Base-by-base conservation (phyloP, 2,329 filamentous ascomycete genomes). In the Aspergillus cejpii region DNA sequence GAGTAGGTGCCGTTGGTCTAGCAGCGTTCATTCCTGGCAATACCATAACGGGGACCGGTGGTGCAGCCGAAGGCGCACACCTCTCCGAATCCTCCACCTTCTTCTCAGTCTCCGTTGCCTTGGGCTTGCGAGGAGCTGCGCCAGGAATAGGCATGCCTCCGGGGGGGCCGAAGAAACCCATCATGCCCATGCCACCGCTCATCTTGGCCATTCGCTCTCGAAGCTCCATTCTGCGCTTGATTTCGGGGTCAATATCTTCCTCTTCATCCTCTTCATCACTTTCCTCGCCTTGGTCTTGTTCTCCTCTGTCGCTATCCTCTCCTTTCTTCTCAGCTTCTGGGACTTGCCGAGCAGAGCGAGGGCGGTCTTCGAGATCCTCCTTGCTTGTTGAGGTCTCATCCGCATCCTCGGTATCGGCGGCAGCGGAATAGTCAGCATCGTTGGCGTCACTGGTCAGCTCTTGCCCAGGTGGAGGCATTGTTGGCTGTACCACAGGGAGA, bases 191-290 rank as follows among this genome's bases (percentile, higher is more conserved):
- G 17, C 91, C 91, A 44, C 91, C 91, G 55, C 91, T 94, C 85
- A 98, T 92, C 70, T 95, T 96, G 37, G 92, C 92, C 88, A 98
- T 98, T 57, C 92, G 82, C 50, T 92, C 89, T 48, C 92, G 81
- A 24, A 98, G 75, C 63, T 96, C 91, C 68, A 95, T 83, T 62
- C 84, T 86, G 41, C 90, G 84, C 54, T 80, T 83, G 17, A 87
- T 76, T 64, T 98, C 92, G 1, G 89, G 88, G 59, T 97, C 90
- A 41, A 94, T 74, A 12, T 94, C 87, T 21, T 90, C 86, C 38
- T 90, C 87, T 24, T 83, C 84, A 11, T 80, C 81, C 2, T 79
- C 80, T n/a, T 77, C 77, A 24, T 77, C 75, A 8, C 66, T 72
- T 12, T 71, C 72, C 21, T 68, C 67, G 24, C 68, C 71, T 10